phyloP scores from a whole-genome alignment of 306 rosid genomes.

The Geum urbanum region DNA sequence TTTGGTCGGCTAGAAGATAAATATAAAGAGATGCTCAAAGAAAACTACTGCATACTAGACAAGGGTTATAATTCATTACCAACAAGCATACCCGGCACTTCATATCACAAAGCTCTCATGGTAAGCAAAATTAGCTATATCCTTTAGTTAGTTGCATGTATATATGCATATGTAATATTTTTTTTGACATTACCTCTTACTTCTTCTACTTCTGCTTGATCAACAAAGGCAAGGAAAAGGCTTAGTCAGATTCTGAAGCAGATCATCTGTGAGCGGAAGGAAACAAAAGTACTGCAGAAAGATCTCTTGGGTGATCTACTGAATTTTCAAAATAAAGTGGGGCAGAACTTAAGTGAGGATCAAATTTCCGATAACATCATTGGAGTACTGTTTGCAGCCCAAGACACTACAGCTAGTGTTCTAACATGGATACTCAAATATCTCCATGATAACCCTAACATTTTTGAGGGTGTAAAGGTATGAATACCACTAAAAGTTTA shows the following conservation, averaged over 20 bases:
- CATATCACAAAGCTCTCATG: conserved; percentile 72
- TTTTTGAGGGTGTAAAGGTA: conserved; percentile 67
- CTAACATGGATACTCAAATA: conserved; percentile 89
- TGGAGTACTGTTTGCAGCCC: conserved; percentile 91
- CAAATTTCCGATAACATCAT: conserved; percentile 88
- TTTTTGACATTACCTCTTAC: not conserved
- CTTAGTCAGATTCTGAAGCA: conserved; percentile 57
- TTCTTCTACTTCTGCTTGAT: not conserved
- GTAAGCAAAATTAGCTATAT: conserved; percentile 34
- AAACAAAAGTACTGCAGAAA: conserved; percentile 43
- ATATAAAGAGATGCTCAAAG: conserved; percentile 53
- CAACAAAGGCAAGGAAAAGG: conserved; percentile 62
- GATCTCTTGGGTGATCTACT: conserved; percentile 61
- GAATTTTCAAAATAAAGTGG: conserved; percentile 51
- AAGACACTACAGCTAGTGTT: conserved; percentile 88
- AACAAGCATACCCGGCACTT: conserved; percentile 56
- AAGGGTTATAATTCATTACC: conserved; percentile 91
- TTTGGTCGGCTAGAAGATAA: conserved; percentile 59
- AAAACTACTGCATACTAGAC: conserved; percentile 64
- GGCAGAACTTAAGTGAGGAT: conserved; percentile 41
- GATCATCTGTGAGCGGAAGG: conserved; percentile 60
- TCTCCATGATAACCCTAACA: conserved; percentile 72
- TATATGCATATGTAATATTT: no score
- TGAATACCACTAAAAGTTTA: not conserved
- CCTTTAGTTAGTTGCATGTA: not conserved